Conservation (phyloP, 2,329 filamentous ascomycete species). For the Beauveria rudraprayagi region DNA sequence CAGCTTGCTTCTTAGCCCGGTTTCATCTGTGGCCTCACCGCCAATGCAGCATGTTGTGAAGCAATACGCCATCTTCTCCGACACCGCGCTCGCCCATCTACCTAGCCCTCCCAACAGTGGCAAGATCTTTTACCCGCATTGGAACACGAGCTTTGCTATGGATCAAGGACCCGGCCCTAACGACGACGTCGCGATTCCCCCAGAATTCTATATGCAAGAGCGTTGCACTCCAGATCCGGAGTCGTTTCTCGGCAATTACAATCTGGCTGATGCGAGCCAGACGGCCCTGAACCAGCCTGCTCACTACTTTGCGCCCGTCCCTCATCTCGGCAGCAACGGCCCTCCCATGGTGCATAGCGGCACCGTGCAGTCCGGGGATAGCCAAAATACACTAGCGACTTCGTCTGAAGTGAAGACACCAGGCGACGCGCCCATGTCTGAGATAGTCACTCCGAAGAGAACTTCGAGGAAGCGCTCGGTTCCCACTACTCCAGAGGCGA, state of each 20-base stretch:
- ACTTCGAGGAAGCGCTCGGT: neutral
- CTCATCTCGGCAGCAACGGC: conserved; percentile 20
- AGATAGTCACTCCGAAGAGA: neutral
- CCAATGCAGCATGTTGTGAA: conserved; percentile 37
- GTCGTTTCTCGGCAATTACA: conserved; percentile 29
- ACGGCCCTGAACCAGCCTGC: conserved; percentile 12
- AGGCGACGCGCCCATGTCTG: neutral
- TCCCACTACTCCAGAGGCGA: neutral
- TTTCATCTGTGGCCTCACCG: conserved; percentile 41
- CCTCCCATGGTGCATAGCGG: conserved; percentile 19
- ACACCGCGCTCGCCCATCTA: conserved; percentile 31
- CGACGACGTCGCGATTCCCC: conserved; percentile 28
- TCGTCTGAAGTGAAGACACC: conserved; percentile 3
- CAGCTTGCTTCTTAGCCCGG: conserved; percentile 43
- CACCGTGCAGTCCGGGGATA: conserved; percentile 14
- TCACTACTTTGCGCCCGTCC: conserved; percentile 23
- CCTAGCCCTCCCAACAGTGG: conserved; percentile 41
- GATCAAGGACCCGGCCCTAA: conserved; percentile 14
- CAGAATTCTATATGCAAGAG: conserved; percentile 31
- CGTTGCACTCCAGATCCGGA: conserved; percentile 29
- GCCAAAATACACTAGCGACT: neutral
- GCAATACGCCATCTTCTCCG: conserved; percentile 29
- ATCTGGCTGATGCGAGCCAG: conserved; percentile 25
- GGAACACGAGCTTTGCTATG: conserved; percentile 33
- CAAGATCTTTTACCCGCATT: conserved; percentile 34